Evolutionary conservation across 352 stramenopile genomes (phyloP).

Genomic region (Vaucheria bursata): DNA sequence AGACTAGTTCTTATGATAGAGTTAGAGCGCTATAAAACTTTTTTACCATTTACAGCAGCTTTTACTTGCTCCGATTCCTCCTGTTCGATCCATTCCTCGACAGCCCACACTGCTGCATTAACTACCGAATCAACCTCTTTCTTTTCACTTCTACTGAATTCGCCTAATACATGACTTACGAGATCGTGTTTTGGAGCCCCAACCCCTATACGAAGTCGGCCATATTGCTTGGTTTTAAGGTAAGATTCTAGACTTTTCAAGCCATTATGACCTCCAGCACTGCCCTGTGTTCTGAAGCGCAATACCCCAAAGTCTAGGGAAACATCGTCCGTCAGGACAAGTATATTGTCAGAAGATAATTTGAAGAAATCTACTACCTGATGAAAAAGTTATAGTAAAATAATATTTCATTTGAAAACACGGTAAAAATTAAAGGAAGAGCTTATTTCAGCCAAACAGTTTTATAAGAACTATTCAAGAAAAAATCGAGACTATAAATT

Average conservation of each 20-base stretch:
- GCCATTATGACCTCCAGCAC: conserved; percentile 46
- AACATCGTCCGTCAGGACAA: conserved; percentile 47
- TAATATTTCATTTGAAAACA: too few species aligned
- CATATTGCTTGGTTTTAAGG: conserved; percentile 44
- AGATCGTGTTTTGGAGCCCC: conserved; percentile 20
- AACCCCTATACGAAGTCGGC: conserved; percentile 39
- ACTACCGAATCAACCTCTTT: conserved; percentile 43
- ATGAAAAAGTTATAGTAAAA: too few species aligned
- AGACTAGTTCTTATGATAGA: too few species aligned
- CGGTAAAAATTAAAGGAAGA: too few species aligned
- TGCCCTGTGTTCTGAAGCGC: conserved; percentile 38
- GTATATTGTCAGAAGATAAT: conserved; percentile 19
- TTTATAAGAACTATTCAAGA: too few species aligned
- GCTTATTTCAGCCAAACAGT: too few species aligned
- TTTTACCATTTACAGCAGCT: conserved; percentile 25
- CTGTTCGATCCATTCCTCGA: conserved; percentile 48
- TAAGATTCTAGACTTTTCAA: conserved; percentile 41
- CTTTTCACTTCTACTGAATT: conserved; percentile 39
- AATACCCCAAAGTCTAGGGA: conserved; percentile 47
- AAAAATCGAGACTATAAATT: too few species aligned
- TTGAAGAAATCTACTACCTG: conserved; percentile 49
- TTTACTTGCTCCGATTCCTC: conserved; percentile 44
- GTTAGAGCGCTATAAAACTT: too few species aligned
- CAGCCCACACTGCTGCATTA: conserved; percentile 29
- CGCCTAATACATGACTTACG: conserved; percentile 44